Base-by-base conservation (phyloP, 1,284 basidiomycete species). In the Cryptococcus hybrid region DNA sequence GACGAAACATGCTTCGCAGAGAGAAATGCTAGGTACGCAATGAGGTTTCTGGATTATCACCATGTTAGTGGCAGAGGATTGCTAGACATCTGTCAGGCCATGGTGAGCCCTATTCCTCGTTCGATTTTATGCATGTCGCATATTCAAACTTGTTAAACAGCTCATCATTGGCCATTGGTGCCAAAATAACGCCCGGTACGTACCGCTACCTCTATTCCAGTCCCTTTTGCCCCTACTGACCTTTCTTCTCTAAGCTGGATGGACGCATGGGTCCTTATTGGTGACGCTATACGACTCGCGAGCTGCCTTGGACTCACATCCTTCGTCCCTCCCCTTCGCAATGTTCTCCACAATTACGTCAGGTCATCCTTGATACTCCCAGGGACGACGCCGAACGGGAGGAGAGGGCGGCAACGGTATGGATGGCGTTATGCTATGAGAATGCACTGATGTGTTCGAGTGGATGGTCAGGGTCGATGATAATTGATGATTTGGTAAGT, bases 171-270 rank as follows among this genome's bases (percentile, higher is more conserved):
- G 57, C 7, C 54, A 64, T 30, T 70, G 67, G 56, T 61, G 58
- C 52, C 66, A 69, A 57, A 61, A 63, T 39, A 56, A 60, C 54
- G 54, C 66, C 52, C 30, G 62, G 63, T 42, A 42, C 18, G 18
- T 18, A 18, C 79, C 80, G 18, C 18, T 18, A 18, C 18, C 18
- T 18, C 18, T 18, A 0, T 67, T 69, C 1, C 73, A 78, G 46
- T 15, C 59, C 7, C 59, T 69, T 7, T 81, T 79, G 60, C 80
- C 79, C 11, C 77, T 79, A 54, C 52, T 61, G 1, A 66, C 73
- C 1, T 61, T 80, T 0, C 62, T 81, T 0, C 80, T 80, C 18
- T 18, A 18, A 66, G 64, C 18, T 75, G 73, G 71, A 61, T 74
- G 3, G 70, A 74, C 30, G 70, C 69, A 5, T 77, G 70, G 70